These are phyloP conservation scores for Zea luxurians DNA, from an alignment of 176 grass and related monocot species.

Conservation along the genomic window DNA sequence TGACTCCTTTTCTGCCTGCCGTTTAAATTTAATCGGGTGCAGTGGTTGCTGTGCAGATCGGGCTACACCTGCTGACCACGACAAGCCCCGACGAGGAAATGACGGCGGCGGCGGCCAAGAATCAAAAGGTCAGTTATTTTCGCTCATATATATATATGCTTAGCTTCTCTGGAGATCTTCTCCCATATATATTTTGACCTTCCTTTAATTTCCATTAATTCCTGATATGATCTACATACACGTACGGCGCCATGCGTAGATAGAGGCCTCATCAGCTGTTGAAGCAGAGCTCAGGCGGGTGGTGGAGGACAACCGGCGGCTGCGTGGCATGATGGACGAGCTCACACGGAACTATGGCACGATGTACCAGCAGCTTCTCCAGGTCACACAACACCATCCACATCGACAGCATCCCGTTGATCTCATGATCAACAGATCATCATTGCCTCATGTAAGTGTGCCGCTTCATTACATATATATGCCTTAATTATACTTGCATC, in stretches of 20 bases:
- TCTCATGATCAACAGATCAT: slow-evolving; percentile 32
- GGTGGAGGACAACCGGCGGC: slow-evolving; percentile 47
- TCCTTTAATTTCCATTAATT: too few relatives aligned
- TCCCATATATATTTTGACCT: background rate
- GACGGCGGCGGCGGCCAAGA: background rate
- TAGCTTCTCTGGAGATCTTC: background rate
- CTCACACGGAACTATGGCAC: slow-evolving; percentile 48
- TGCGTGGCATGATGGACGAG: slow-evolving; percentile 48
- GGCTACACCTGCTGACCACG: slow-evolving; percentile 37
- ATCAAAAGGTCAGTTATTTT: slow-evolving; percentile 34
- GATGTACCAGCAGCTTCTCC: slow-evolving; percentile 46
- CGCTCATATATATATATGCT: background rate
- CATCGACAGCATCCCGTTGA: slow-evolving; percentile 34
- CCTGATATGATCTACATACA: too few relatives aligned
- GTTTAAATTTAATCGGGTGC: background rate
- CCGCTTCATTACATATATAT: background rate
- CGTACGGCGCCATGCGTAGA: background rate
- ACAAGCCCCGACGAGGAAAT: background rate
- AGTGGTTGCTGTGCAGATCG: slow-evolving; percentile 37
- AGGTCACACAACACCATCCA: slow-evolving; percentile 37
- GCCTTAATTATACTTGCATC: background rate
- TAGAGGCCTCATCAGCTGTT: slow-evolving; percentile 21
- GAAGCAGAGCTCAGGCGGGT: slow-evolving; percentile 40
- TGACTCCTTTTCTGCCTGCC: background rate
- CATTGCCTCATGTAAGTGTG: slow-evolving; percentile 27